These are phyloP conservation scores for Drechslerella dactyloides DNA, from an alignment of 2,329 filamentous ascomycete species.

Conservation along the genomic window DNA sequence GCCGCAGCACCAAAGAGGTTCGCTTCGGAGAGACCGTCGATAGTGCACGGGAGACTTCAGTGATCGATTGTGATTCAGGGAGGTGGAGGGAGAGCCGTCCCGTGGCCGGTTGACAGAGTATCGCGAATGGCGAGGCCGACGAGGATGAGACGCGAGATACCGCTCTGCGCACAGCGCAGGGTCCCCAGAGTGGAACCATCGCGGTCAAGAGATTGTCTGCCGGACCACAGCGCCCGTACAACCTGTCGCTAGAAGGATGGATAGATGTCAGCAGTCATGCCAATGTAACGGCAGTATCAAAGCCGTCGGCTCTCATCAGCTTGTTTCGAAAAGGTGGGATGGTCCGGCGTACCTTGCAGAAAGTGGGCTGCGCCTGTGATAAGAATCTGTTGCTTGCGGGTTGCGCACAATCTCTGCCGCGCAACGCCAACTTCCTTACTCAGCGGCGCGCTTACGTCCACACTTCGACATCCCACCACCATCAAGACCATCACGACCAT, in stretches of 20 bases:
- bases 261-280: no score
- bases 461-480: no score
- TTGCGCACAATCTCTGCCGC: neutral
- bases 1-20: neutral
- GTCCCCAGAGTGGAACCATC: constrained; percentile 24
- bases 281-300: no score
- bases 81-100: constrained; percentile 7
- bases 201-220: neutral
- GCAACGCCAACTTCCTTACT: neutral
- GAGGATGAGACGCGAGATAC: neutral
- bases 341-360: no score
- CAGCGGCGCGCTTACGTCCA: neutral
- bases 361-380: no score
- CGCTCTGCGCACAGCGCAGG: constrained; percentile 18
- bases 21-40: constrained; percentile 4
- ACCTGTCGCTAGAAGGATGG: no score
- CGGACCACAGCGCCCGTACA: neutral
- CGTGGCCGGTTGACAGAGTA: constrained; percentile 8
- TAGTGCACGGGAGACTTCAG: constrained; percentile 13
- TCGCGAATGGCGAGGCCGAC: constrained; percentile 7
- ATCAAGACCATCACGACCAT: no score
- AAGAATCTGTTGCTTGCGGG: neutral
- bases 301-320: no score
- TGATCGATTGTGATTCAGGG: neutral
- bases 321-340: no score